Evolutionary conservation across 495 filamentous ascomycete genomes (phyloP).

Genomic region (Penicillium coprophilum): DNA sequence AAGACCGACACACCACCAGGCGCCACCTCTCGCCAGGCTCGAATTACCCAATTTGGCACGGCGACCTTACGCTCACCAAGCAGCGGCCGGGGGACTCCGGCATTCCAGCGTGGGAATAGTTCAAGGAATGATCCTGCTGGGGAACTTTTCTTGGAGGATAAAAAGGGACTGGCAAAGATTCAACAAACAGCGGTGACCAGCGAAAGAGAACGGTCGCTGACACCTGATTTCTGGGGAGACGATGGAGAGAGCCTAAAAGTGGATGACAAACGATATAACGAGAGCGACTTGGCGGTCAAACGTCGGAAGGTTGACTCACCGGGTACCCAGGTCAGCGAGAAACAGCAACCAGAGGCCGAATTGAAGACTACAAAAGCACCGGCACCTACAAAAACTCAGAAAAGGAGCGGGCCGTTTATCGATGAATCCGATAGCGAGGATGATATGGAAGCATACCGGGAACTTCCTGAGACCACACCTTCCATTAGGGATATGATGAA

Average conservation of each 20-base stretch:
- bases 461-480: constrained; percentile 18
- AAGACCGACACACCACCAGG: constrained; percentile 56
- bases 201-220: constrained; percentile 22
- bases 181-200: constrained; percentile 10
- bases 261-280: constrained; percentile 29
- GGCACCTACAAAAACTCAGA: constrained; percentile 9
- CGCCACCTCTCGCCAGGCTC: constrained; percentile 36
- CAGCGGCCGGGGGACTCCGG: constrained; percentile 25
- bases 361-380: constrained; percentile 8
- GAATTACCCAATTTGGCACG: constrained; percentile 44
- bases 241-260: constrained; percentile 21
- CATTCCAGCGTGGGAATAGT: constrained; percentile 16
- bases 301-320: constrained; percentile 41
- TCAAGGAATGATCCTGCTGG: constrained; percentile 26
- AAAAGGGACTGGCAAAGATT: constrained; percentile 24
- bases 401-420: constrained; percentile 55
- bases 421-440: constrained; percentile 69
- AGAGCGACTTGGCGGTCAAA: constrained; percentile 35
- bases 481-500: constrained; percentile 2
- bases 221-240: constrained; percentile 41
- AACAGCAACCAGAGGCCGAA: constrained; percentile 18
- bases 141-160: constrained; percentile 47
- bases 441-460: constrained; percentile 37
- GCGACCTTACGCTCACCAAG: constrained; percentile 19
- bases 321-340: constrained; percentile 9